Evolutionary conservation across 176 grass and related monocot genomes (phyloP).

Genomic region (Paspalum vaginatum): DNA sequence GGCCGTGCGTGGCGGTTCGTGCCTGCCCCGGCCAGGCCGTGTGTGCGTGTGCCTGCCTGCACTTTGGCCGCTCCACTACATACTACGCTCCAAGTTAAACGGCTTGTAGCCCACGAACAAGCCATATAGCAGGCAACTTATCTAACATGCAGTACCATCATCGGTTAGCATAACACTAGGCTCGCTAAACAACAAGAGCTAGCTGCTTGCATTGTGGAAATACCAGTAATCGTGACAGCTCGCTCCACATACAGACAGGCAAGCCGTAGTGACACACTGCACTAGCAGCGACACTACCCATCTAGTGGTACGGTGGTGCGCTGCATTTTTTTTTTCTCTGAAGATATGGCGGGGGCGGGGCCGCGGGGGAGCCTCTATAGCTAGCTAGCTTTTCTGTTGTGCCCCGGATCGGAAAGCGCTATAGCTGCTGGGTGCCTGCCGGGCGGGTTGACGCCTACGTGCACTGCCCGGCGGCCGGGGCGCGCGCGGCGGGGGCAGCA

Average conservation of each 20-base stretch:
- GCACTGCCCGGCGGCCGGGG: constrained; percentile 17
- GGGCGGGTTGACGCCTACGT: constrained; percentile 17
- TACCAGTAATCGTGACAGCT: constrained; percentile 38
- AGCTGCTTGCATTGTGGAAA: constrained; percentile 9
- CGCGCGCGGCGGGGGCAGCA: background rate
- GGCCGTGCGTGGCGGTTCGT: background rate
- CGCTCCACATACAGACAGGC: background rate
- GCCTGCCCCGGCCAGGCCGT: background rate
- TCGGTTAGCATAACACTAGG: constrained; percentile 14
- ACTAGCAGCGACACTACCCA: too few relatives aligned
- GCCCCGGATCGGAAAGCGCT: too few relatives aligned
- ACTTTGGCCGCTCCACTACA: constrained; percentile 14
- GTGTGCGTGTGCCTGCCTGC: background rate
- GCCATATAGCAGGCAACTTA: constrained; percentile 11
- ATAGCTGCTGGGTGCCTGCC: too few relatives aligned
- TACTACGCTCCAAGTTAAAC: constrained; percentile 3
- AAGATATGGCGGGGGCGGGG: too few relatives aligned
- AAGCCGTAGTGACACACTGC: background rate
- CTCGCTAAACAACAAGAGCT: background rate
- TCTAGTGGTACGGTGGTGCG: too few relatives aligned
- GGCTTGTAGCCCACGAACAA: background rate
- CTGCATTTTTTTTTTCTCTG: too few relatives aligned
- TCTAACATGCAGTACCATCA: background rate
- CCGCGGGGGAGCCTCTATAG: too few relatives aligned
- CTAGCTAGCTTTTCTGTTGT: too few relatives aligned